Percentiles rank a stretch among this genome's conserved stretches.
phyloP scores from a whole-genome alignment of 1,139 yeast genomes.

The Kodamaea alishanica region DNA sequence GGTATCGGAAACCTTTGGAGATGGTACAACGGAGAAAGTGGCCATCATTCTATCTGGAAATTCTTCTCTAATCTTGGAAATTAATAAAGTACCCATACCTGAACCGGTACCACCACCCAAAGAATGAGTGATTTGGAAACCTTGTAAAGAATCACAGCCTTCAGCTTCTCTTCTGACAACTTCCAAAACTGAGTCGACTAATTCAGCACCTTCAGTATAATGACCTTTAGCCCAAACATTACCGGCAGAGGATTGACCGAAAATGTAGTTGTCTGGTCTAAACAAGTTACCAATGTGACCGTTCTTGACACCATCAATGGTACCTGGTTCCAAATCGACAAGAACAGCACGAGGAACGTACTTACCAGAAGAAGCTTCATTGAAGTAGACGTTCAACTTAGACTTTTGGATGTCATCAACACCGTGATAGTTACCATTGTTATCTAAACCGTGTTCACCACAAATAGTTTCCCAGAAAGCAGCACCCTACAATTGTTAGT shows the following conservation, averaged over 20 bases:
- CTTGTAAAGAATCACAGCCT: slow-evolving; percentile 87
- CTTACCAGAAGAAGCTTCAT: slow-evolving; percentile 71
- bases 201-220: slow-evolving; percentile 93
- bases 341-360: slow-evolving; percentile 92
- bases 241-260: slow-evolving; percentile 90
- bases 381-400: slow-evolving; percentile 49
- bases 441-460: slow-evolving; percentile 93
- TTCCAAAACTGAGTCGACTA: slow-evolving; percentile 84
- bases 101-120: slow-evolving; percentile 97
- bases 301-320: slow-evolving; percentile 77
- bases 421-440: slow-evolving; percentile 74
- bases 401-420: slow-evolving; percentile 62
- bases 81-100: slow-evolving; percentile 62
- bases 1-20: slow-evolving; percentile 87
- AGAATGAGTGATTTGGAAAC: slow-evolving; percentile 91
- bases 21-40: slow-evolving; percentile 87
- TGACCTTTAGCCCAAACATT: slow-evolving; percentile 97
- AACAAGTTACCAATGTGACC: slow-evolving; percentile 78
- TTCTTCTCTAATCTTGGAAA: slow-evolving; percentile 28
- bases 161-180: slow-evolving; percentile 92
- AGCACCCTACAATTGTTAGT: slow-evolving; percentile 63
- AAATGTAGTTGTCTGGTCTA: slow-evolving; percentile 87
- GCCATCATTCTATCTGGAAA: slow-evolving; percentile 90
- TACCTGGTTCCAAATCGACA: slow-evolving; percentile 91
- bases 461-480: slow-evolving; percentile 98